These are phyloP conservation scores for Monosporozyma siamensis DNA, from an alignment of 805 yeast genomes.

Conservation along the genomic window DNA sequence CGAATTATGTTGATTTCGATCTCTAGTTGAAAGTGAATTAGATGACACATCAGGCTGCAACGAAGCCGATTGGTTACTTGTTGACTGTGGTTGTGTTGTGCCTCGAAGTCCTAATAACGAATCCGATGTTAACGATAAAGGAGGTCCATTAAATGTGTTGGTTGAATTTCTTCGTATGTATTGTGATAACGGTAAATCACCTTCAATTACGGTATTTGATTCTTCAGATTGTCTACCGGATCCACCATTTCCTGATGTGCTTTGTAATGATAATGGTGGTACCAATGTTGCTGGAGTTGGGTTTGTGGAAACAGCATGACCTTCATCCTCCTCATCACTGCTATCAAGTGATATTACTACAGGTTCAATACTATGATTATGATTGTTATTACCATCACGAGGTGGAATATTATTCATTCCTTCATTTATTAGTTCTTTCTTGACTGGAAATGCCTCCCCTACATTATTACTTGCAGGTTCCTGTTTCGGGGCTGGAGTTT, in stretches of 20 bases:
- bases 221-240: background rate
- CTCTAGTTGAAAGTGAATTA: background rate
- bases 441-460: slow-evolving; percentile 5
- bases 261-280: too few species aligned
- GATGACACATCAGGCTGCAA: background rate
- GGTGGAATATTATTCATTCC: background rate
- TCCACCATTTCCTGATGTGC: too few species aligned
- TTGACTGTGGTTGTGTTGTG: background rate
- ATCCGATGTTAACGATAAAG: background rate
- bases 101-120: slow-evolving; percentile 2
- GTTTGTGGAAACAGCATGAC: background rate
- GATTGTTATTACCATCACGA: background rate
- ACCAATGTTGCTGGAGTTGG: background rate
- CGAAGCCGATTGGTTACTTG: background rate
- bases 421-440: slow-evolving; percentile 6
- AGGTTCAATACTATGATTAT: background rate
- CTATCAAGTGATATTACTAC: slow-evolving; percentile 39
- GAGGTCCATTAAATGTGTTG: background rate
- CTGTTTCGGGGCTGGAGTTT: slow-evolving; percentile 4
- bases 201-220: slow-evolving; percentile 1
- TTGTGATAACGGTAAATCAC: slow-evolving; percentile 9
- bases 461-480: too few species aligned
- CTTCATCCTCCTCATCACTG: slow-evolving; percentile 27
- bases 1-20: background rate
- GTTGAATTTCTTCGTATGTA: background rate